Evolutionary conservation across 352 stramenopile species (phyloP).

Genomic region (Pythium aquatile): DNA sequence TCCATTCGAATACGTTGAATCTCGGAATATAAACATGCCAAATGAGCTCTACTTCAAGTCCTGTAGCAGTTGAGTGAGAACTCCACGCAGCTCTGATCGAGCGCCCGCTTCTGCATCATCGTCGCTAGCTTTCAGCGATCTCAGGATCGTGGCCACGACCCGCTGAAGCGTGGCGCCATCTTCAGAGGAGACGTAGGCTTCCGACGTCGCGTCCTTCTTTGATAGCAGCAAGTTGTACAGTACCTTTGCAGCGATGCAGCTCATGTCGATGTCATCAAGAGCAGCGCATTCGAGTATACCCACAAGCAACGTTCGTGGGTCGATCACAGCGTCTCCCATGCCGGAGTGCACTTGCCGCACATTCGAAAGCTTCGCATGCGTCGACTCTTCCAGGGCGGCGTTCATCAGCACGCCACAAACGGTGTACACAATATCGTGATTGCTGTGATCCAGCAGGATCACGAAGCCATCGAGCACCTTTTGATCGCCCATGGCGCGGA

Average conservation of each 20-base stretch:
- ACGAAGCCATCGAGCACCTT: constrained; percentile 72
- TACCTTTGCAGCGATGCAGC: constrained; percentile 74
- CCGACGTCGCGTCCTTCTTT: constrained; percentile 11
- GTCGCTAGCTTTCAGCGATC: constrained; percentile 24
- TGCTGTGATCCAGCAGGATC: constrained; percentile 74
- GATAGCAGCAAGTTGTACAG: constrained; percentile 80
- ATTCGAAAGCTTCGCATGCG: constrained; percentile 33
- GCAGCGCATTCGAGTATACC: constrained; percentile 57
- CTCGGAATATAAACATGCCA: neutral
- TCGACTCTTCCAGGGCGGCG: constrained; percentile 48
- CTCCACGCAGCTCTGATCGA: constrained; percentile 33
- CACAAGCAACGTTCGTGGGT: constrained; percentile 45
- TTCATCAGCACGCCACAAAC: constrained; percentile 88
- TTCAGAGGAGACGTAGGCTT: neutral
- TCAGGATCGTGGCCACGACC: constrained; percentile 34
- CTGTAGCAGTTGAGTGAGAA: constrained; percentile 45
- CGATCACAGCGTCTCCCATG: constrained; percentile 22
- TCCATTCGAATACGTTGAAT: neutral
- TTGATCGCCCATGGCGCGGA: constrained; percentile 45
- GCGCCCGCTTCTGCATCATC: constrained; percentile 19
- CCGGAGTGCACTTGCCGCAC: constrained; percentile 25
- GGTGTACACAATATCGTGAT: constrained; percentile 75
- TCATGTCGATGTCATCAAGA: constrained; percentile 66
- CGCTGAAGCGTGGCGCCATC: constrained; percentile 25
- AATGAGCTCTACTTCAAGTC: constrained; percentile 22